phyloP scores from a whole-genome alignment of 1,139 yeast genomes.

The Eremothecium coryli region DNA sequence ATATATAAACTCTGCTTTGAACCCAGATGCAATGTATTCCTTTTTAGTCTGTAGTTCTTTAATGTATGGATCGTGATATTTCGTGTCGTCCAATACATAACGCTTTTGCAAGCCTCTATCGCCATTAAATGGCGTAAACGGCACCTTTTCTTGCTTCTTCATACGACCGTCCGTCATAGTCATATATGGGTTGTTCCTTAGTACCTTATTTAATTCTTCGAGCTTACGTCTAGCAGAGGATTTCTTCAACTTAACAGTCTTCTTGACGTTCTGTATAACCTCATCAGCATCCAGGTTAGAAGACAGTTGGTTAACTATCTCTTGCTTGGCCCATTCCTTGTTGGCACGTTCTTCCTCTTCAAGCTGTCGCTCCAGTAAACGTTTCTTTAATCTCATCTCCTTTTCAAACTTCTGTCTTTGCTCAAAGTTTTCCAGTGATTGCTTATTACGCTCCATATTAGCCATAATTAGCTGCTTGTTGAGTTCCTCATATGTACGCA shows the following conservation, averaged over 20 bases:
- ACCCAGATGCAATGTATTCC: conserved; percentile 79
- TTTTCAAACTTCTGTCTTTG: conserved; percentile 46
- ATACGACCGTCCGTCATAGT: conserved; percentile 17
- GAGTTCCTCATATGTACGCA: conserved; percentile 63
- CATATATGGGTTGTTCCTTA: conserved; percentile 30
- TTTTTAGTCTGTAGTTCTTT: conserved; percentile 52
- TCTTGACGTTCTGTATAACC: conserved; percentile 44
- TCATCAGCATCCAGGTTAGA: conserved; percentile 40
- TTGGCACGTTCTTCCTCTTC: conserved; percentile 60
- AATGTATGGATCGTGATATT: conserved; percentile 53
- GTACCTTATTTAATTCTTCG: conserved; percentile 47
- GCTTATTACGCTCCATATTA: conserved; percentile 61
- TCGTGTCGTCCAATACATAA: conserved; percentile 35
- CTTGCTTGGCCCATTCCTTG: conserved; percentile 52
- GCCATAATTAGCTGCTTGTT: conserved; percentile 70
- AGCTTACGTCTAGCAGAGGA: conserved; percentile 57
- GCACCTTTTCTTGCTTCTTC: conserved; percentile 32
- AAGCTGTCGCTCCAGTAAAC: conserved; percentile 57
- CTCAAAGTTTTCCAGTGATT: conserved; percentile 51
- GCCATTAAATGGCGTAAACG: conserved; percentile 92
- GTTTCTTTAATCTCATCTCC: conserved; percentile 50
- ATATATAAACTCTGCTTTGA: conserved; percentile 60
- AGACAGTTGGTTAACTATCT: conserved; percentile 61
- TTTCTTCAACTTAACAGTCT: conserved; percentile 53
- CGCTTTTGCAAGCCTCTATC: conserved; percentile 54